A percentile compares a stretch with the other conserved stretches of the same genome.
Conservation (phyloP, 139 green algal genomes). For the Chlorella vulgaris region DNA sequence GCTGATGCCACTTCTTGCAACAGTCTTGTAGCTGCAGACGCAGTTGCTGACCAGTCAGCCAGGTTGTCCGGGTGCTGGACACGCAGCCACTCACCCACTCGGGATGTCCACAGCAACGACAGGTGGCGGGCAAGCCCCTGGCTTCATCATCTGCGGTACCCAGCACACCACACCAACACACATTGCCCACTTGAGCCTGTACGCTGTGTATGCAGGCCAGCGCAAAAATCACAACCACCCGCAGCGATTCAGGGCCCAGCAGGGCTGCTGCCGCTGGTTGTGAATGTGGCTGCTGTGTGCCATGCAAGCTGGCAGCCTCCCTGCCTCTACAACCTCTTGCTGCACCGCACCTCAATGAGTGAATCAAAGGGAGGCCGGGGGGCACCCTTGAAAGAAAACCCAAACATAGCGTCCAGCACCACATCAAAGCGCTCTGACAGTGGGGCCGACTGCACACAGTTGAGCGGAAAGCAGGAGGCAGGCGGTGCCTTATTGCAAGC, state of each 20-base stretch:
- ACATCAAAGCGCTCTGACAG: slow-evolving; percentile 63
- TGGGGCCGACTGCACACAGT: background rate
- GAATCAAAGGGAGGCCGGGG: slow-evolving; percentile 91
- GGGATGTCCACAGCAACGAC: slow-evolving; percentile 53
- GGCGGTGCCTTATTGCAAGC: too few species aligned
- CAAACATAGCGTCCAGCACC: slow-evolving; percentile 96
- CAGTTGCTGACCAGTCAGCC: too few species aligned
- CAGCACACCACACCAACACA: background rate
- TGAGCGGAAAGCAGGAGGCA: too few species aligned
- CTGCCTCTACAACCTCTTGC: too few species aligned
- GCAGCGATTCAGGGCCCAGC: background rate
- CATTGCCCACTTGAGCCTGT: too few species aligned
- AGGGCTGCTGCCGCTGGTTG: too few species aligned
- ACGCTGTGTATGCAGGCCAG: too few species aligned
- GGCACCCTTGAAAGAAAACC: slow-evolving; percentile 93
- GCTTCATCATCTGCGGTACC: slow-evolving; percentile 60
- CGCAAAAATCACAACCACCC: background rate
- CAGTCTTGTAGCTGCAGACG: too few species aligned
- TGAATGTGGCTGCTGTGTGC: too few species aligned
- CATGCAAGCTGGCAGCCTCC: too few species aligned
- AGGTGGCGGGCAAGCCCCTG: slow-evolving; percentile 47
- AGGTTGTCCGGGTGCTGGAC: too few species aligned
- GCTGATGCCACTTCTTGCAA: too few species aligned
- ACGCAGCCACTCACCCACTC: slow-evolving; percentile 2
- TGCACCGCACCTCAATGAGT: slow-evolving; percentile 73